phyloP scores from a whole-genome alignment of 2,329 filamentous ascomycete species.

The Penicillium sclerotigenum region DNA sequence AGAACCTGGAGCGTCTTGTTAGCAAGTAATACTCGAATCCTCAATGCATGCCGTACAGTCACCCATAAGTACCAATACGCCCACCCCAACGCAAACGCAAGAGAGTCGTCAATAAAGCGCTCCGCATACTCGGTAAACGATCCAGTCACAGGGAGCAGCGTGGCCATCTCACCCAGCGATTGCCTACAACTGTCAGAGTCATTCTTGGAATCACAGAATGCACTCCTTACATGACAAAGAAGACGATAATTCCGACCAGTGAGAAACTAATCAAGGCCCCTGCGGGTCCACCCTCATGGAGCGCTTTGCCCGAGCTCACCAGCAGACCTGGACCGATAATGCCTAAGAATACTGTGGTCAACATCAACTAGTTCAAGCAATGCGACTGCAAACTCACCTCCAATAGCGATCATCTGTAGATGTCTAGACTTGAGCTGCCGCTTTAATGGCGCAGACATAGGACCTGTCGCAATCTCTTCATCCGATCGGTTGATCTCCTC shows the following conservation, averaged over 20 bases:
- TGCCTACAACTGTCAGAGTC: constrained; percentile 56
- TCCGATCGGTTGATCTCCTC: constrained; percentile 1
- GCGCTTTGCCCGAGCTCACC: constrained; percentile 67
- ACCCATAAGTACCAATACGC: constrained; percentile 60
- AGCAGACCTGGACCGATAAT: constrained; percentile 68
- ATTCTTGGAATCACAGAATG: neutral
- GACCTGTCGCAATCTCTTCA: constrained; percentile 10
- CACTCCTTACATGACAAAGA: constrained; percentile 37
- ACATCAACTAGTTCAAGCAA: neutral
- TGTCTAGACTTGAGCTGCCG: constrained; percentile 55
- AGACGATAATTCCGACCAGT: constrained; percentile 67
- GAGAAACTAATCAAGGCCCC: constrained; percentile 71
- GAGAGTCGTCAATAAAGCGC: constrained; percentile 68
- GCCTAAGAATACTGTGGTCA: constrained; percentile 29
- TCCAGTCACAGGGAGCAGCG: constrained; percentile 67
- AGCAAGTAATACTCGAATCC: neutral
- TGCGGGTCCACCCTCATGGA: constrained; percentile 67
- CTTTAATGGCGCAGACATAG: constrained; percentile 29
- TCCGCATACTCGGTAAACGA: constrained; percentile 69
- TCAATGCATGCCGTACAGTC: constrained; percentile 25
- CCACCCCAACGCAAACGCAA: constrained; percentile 67
- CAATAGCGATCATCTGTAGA: constrained; percentile 62
- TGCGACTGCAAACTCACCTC: constrained; percentile 55
- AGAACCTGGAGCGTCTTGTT: constrained; percentile 21
- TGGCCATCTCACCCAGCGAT: constrained; percentile 70